Evolutionary conservation across 495 filamentous ascomycete genomes (phyloP).

Genomic region (Darksidea phi): DNA sequence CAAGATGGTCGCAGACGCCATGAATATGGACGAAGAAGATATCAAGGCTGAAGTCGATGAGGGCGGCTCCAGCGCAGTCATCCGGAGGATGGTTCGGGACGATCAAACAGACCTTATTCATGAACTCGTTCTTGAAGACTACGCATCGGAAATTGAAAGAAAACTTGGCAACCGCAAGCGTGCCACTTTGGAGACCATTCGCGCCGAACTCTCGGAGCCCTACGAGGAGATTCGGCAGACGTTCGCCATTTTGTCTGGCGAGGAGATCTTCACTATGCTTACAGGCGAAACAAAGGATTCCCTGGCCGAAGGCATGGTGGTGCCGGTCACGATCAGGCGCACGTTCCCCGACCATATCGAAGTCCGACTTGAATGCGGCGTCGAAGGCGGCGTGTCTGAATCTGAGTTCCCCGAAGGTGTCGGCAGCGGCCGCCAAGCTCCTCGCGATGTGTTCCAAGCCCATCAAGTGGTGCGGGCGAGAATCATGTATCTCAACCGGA

Average conservation of each 20-base stretch:
- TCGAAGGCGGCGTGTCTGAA: slow-evolving; percentile 80
- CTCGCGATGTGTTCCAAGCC: slow-evolving; percentile 56
- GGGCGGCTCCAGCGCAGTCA: slow-evolving; percentile 81
- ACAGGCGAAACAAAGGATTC: slow-evolving; percentile 89
- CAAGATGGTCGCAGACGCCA: slow-evolving; percentile 96
- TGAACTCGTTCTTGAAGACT: slow-evolving; percentile 92
- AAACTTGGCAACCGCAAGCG: slow-evolving; percentile 93
- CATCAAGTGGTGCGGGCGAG: slow-evolving; percentile 87
- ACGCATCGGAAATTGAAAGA: slow-evolving; percentile 89
- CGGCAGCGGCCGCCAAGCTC: slow-evolving; percentile 52
- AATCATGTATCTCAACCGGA: slow-evolving; percentile 78
- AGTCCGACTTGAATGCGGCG: slow-evolving; percentile 87
- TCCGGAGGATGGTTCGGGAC: slow-evolving; percentile 87
- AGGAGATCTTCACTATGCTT: slow-evolving; percentile 95
- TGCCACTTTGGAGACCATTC: slow-evolving; percentile 92
- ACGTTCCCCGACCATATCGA: slow-evolving; percentile 90
- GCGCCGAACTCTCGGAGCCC: slow-evolving; percentile 84
- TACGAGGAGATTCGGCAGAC: slow-evolving; percentile 90
- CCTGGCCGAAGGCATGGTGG: slow-evolving; percentile 81
- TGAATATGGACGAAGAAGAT: slow-evolving; percentile 96
- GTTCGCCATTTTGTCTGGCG: slow-evolving; percentile 66
- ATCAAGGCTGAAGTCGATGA: slow-evolving; percentile 91
- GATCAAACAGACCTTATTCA: slow-evolving; percentile 92
- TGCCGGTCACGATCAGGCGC: slow-evolving; percentile 82
- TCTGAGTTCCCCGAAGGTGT: slow-evolving; percentile 66